Conservation (phyloP, 208 protist genomes). For the Baffinella frigidus region DNA sequence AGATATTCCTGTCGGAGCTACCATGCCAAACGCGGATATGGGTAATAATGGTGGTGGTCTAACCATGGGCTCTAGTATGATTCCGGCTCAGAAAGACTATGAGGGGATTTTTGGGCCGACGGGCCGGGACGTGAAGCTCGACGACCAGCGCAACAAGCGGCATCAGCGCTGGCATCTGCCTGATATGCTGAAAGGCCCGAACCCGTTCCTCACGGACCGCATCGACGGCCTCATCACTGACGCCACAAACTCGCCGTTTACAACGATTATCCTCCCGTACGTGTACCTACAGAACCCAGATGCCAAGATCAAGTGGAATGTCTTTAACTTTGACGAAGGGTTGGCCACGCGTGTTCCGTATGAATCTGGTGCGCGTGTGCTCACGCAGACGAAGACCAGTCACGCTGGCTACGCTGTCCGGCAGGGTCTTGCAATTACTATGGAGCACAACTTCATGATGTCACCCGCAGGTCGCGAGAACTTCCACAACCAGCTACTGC, state of each 20-base stretch:
- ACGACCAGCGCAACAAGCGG: neutral
- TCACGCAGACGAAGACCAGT: constrained; percentile 13
- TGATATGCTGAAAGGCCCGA: neutral
- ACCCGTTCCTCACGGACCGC: constrained; percentile 2
- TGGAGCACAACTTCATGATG: constrained; percentile 48
- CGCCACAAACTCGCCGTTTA: constrained; percentile 10
- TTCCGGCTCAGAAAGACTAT: neutral
- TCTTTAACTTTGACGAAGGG: constrained; percentile 31
- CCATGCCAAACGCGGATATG: no score
- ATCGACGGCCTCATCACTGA: constrained; percentile 44
- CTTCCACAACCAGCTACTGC: constrained; percentile 22
- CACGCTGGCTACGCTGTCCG: neutral
- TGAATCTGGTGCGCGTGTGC: neutral
- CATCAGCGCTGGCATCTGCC: neutral
- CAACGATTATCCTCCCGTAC: neutral
- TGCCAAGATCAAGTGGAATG: constrained; percentile 40
- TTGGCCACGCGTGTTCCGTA: constrained; percentile 30
- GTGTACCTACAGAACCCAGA: neutral
- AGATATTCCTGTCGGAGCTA: no score
- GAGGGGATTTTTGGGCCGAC: constrained; percentile 5
- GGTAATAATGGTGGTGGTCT: no score
- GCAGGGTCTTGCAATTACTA: constrained; percentile 7
- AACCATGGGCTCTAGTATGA: no score
- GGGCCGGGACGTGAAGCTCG: neutral
- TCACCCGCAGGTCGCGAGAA: neutral